These are phyloP conservation scores for Mucuna pruriens DNA, from an alignment of 306 rosid genomes.

Conservation along the genomic window DNA sequence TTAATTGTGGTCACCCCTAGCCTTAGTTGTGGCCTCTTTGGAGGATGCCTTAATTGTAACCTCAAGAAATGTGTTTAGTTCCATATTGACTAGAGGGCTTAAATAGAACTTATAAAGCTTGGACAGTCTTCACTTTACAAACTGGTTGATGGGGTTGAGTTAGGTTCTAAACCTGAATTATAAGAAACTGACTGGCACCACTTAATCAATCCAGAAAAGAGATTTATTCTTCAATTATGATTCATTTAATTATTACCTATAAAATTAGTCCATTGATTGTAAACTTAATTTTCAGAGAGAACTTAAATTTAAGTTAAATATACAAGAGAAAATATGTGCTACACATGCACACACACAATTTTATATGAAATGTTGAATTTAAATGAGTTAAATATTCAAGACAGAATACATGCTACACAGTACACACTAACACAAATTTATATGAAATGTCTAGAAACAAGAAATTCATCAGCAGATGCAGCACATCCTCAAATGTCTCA, in stretches of 20 bases:
- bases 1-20: no score
- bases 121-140: no score
- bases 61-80: no score
- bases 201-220: not conserved
- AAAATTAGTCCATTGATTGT: conserved; percentile 32
- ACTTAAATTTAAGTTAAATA: conserved; percentile 6
- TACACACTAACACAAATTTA: not conserved
- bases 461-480: conserved; percentile 28
- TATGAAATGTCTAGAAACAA: conserved; percentile 18
- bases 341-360: not conserved
- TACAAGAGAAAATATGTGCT: conserved; percentile 17
- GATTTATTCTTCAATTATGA: not conserved
- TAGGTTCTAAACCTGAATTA: no score
- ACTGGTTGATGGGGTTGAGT: no score
- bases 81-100: no score
- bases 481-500: conserved; percentile 18
- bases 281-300: conserved; percentile 27
- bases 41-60: no score
- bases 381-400: not conserved
- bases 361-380: not conserved
- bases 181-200: not conserved
- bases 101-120: no score
- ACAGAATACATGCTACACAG: not conserved
- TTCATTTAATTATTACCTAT: conserved; percentile 11
- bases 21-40: no score